Percentiles rank a stretch among this genome's conserved stretches.
These are phyloP conservation scores for Alloteropsis semialata DNA, from an alignment of 176 grass and related monocot species.

Conservation along the genomic window DNA sequence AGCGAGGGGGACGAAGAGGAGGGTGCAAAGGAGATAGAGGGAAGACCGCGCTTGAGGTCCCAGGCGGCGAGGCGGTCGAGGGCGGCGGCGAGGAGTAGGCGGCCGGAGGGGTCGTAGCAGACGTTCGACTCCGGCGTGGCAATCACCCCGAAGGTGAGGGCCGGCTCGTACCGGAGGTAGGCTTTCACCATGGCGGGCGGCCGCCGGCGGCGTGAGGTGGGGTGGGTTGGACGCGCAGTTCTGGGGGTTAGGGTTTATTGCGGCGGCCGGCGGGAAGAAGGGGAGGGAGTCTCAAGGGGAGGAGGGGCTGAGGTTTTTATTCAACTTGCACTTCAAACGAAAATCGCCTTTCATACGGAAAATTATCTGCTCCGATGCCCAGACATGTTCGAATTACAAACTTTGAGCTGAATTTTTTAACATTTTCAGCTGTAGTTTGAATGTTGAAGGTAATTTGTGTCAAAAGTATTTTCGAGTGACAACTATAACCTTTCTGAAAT, in stretches of 20 bases:
- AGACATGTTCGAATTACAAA: not conserved
- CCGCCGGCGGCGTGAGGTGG: conserved; percentile 23
- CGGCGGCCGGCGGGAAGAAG: too few species aligned
- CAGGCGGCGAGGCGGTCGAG: conserved; percentile 73
- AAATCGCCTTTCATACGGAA: not conserved
- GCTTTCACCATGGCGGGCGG: conserved; percentile 78
- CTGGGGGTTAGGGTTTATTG: conserved; percentile 43
- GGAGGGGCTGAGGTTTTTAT: conserved; percentile 5
- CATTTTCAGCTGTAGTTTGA: not conserved
- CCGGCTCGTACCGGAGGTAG: conserved; percentile 92
- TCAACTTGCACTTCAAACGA: not conserved
- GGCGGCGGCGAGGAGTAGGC: conserved; percentile 76
- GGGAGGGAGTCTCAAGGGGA: too few species aligned
- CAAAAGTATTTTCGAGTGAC: not conserved
- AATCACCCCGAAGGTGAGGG: conserved; percentile 74
- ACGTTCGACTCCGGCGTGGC: conserved; percentile 77
- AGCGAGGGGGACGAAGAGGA: conserved; percentile 35
- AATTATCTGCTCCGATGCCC: not conserved
- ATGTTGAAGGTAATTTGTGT: not conserved
- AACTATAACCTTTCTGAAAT: too few species aligned
- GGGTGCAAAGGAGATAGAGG: conserved; percentile 52
- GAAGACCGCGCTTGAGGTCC: conserved; percentile 89
- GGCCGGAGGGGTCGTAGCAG: conserved; percentile 70
- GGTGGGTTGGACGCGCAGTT: not conserved
- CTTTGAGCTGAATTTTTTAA: not conserved